Evolutionary conservation across 805 yeast species (phyloP).

Genomic region (Candida easanensis): DNA sequence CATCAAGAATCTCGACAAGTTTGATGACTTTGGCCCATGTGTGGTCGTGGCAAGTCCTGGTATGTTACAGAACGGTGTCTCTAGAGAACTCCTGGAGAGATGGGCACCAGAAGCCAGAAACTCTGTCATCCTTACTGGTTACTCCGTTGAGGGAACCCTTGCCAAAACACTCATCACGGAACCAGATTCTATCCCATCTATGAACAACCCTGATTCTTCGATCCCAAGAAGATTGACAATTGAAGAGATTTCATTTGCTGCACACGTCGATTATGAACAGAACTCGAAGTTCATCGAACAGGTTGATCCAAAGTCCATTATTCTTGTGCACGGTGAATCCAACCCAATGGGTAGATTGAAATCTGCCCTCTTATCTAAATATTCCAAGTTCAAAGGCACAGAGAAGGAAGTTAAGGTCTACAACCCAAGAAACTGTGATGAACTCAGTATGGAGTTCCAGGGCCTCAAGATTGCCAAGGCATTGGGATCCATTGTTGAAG

Average conservation of each 20-base stretch:
- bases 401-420: conserved; percentile 87
- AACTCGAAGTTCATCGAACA: conserved; percentile 87
- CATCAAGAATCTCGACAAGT: conserved; percentile 72
- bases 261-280: conserved; percentile 96
- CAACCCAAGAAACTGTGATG: conserved; percentile 90
- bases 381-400: conserved; percentile 75
- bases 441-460: conserved; percentile 69
- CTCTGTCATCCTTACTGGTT: conserved; percentile 87
- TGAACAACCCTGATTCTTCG: conserved; percentile 72
- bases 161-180: conserved; percentile 87
- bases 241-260: conserved; percentile 98
- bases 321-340: conserved; percentile 94
- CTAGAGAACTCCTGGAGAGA: conserved; percentile 84
- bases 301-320: conserved; percentile 80
- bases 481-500: conserved; percentile 54
- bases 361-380: conserved; percentile 86
- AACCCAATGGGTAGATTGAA: conserved; percentile 98
- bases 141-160: conserved; percentile 97
- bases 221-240: conserved; percentile 85
- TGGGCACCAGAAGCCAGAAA: conserved; percentile 98
- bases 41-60: conserved; percentile 98
- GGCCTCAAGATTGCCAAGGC: conserved; percentile 84
- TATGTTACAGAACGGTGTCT: conserved; percentile 95
- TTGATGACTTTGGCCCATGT: conserved; percentile 93
- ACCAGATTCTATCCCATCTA: conserved; percentile 86